phyloP scores from a whole-genome alignment of 208 protist species.

The Trypanosoma rangeli region DNA sequence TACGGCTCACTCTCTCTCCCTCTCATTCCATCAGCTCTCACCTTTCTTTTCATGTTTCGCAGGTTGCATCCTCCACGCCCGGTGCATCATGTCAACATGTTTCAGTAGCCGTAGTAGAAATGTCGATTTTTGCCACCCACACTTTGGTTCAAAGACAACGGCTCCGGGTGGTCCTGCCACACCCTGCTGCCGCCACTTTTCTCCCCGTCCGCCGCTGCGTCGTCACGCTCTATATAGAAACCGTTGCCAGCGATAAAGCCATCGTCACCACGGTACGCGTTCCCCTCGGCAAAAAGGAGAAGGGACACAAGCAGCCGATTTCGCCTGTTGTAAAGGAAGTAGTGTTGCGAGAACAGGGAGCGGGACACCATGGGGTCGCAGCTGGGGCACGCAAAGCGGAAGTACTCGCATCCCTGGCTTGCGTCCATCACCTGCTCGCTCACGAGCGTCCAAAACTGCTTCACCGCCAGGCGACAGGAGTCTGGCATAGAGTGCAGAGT shows the following conservation, averaged over 20 bases:
- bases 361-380: conserved; percentile 60
- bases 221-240: conserved; percentile 27
- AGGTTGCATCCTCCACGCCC: background rate
- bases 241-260: conserved; percentile 23
- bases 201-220: background rate
- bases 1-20: background rate
- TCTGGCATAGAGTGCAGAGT: conserved; percentile 50
- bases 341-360: conserved; percentile 62
- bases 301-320: conserved; percentile 62
- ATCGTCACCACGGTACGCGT: conserved; percentile 68
- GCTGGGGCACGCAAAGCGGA: conserved; percentile 62
- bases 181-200: conserved; percentile 6
- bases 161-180: conserved; percentile 23
- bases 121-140: conserved; percentile 58
- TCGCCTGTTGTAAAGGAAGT: conserved; percentile 69
- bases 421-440: conserved; percentile 47
- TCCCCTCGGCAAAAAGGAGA: conserved; percentile 60
- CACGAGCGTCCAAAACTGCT: conserved; percentile 59
- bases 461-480: conserved; percentile 46
- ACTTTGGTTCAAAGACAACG: conserved; percentile 34
- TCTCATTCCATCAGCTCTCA: background rate
- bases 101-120: conserved; percentile 38
- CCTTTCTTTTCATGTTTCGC: background rate
- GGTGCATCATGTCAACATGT: background rate
- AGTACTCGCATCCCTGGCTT: conserved; percentile 65